These are phyloP conservation scores for Russula abietina DNA, from an alignment of 768 basidiomycete genomes.

Conservation along the genomic window DNA sequence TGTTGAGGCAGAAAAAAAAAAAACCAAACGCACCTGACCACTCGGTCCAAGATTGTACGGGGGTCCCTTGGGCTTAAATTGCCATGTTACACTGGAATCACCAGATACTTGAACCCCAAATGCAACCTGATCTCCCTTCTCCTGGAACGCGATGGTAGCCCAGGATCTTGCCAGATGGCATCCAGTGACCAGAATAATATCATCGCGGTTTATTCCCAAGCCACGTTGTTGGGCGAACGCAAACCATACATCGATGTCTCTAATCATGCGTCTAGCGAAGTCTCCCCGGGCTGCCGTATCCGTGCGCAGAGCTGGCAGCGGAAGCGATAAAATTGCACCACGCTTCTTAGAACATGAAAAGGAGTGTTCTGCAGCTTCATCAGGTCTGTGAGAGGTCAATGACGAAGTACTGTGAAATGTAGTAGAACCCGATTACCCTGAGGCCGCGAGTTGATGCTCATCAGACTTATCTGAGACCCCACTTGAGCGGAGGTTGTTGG, in stretches of 20 bases:
- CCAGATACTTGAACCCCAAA: neutral
- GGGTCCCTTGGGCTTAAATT: neutral
- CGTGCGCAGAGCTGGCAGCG: neutral
- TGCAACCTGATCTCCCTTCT: neutral
- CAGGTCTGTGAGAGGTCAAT: neutral
- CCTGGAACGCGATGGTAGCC: neutral
- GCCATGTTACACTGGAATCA: neutral
- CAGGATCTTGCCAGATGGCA: neutral
- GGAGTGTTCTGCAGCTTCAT: neutral
- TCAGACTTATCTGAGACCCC: neutral
- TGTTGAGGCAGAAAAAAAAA: neutral
- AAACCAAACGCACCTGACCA: neutral
- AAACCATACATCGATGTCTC: neutral
- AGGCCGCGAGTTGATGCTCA: neutral
- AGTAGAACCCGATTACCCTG: neutral
- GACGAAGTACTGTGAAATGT: too few relatives aligned
- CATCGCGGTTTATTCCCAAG: neutral
- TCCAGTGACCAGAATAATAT: conserved; percentile 1
- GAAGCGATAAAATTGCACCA: conserved; percentile 1
- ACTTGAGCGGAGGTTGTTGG: neutral
- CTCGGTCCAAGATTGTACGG: neutral
- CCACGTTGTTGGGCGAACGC: neutral
- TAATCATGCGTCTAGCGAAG: neutral
- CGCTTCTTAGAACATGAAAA: neutral
- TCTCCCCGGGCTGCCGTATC: neutral